Conservation (phyloP, 1,139 yeast genomes). For the Debaryomyces psychrophilus region DNA sequence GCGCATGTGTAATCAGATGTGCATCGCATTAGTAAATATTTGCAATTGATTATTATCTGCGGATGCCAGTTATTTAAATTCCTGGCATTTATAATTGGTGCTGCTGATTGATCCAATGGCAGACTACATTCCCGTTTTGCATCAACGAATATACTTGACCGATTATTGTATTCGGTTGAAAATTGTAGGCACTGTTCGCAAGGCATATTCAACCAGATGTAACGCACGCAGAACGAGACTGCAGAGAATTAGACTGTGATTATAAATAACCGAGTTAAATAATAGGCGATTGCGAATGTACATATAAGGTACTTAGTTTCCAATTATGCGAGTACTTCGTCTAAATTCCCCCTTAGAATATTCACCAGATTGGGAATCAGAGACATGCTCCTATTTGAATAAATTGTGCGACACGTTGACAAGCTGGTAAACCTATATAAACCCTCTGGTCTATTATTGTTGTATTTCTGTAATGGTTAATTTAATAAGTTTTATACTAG, state of each 20-base stretch:
- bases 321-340: constrained; percentile 2
- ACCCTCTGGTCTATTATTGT: not conserved
- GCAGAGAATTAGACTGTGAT: not conserved
- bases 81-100: no score
- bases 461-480: not conserved
- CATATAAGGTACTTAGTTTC: not conserved
- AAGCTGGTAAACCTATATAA: not conserved
- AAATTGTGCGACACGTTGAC: not conserved
- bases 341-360: not conserved
- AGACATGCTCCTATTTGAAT: not conserved
- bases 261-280: not conserved
- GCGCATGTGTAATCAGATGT: no score
- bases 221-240: not conserved
- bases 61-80: no score
- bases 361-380: not conserved
- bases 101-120: no score
- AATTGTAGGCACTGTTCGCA: no score
- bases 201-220: no score
- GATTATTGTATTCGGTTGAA: no score
- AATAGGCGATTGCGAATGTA: not conserved
- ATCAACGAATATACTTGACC: no score
- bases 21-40: no score
- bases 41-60: no score
- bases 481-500: not conserved
- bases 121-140: no score